Evolutionary conservation across 352 stramenopile species (phyloP).

Genomic region (Phytopythium montanum): DNA sequence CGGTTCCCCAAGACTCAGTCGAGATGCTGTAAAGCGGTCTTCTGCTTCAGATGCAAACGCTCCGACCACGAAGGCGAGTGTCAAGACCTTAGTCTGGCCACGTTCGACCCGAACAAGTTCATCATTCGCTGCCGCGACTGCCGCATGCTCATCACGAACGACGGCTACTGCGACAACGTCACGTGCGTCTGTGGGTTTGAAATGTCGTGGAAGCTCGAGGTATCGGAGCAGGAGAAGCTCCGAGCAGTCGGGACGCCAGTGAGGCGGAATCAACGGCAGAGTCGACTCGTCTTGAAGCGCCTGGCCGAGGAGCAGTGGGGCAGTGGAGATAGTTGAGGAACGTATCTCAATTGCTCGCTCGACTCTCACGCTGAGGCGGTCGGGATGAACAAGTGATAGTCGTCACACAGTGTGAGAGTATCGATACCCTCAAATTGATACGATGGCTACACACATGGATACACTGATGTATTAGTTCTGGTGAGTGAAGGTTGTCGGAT

Average conservation of each 20-base stretch:
- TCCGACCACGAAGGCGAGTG: slow-evolving; percentile 23
- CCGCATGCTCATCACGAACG: not conserved
- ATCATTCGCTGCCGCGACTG: not conserved
- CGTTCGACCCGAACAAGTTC: slow-evolving; percentile 8
- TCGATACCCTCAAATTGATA: too few species aligned
- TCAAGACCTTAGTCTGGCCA: slow-evolving; percentile 12
- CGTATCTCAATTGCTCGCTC: too few species aligned
- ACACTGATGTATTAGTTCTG: too few species aligned
- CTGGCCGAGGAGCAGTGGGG: too few species aligned
- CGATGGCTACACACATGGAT: too few species aligned
- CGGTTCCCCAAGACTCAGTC: slow-evolving; percentile 23
- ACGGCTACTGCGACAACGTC: not conserved
- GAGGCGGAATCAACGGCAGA: not conserved
- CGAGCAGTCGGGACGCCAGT: not conserved
- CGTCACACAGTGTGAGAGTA: too few species aligned
- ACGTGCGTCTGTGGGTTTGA: not conserved
- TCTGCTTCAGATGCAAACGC: slow-evolving; percentile 58
- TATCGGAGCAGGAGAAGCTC: not conserved
- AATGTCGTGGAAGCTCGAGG: not conserved
- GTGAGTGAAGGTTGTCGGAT: too few species aligned
- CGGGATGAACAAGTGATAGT: too few species aligned
- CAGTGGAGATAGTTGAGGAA: too few species aligned
- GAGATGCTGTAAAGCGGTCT: slow-evolving; percentile 22
- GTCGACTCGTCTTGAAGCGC: not conserved
- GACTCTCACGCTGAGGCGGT: too few species aligned